A percentile compares a stretch with the other conserved stretches of the same genome.
Evolutionary conservation across 1,284 basidiomycete species (phyloP).

Genomic region (Moesziomyces sp.): DNA sequence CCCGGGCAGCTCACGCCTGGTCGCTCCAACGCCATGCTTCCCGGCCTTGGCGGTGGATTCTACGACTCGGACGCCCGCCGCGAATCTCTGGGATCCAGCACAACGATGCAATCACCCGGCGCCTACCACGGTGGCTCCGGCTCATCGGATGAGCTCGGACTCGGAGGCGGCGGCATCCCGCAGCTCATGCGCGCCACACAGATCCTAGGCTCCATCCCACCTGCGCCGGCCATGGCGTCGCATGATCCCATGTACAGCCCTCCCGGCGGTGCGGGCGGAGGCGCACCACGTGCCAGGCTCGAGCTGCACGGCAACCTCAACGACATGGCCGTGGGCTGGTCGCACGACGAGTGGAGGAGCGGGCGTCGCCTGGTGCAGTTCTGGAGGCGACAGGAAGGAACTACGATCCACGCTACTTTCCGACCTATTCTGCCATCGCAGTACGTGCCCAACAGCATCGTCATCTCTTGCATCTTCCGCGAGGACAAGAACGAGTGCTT

Average conservation of each 20-base stretch:
- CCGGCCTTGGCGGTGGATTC: constrained; percentile 26
- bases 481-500: constrained; percentile 81
- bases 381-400: constrained; percentile 71
- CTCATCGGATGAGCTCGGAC: constrained; percentile 37
- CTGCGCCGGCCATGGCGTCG: constrained; percentile 18
- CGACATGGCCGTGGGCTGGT: constrained; percentile 72
- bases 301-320: constrained; percentile 70
- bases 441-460: constrained; percentile 70
- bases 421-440: constrained; percentile 68
- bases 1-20: constrained; percentile 38
- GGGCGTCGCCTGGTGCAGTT: constrained; percentile 72
- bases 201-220: constrained; percentile 31
- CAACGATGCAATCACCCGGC: constrained; percentile 33
- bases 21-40: constrained; percentile 36
- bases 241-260: constrained; percentile 50
- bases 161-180: constrained; percentile 28
- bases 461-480: constrained; percentile 87
- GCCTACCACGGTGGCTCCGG: constrained; percentile 25
- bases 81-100: constrained; percentile 31
- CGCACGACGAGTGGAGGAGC: constrained; percentile 71
- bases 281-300: constrained; percentile 53
- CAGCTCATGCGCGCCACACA: constrained; percentile 49
- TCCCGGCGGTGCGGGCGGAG: constrained; percentile 27
- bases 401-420: constrained; percentile 71
- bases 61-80: constrained; percentile 36